Base-by-base conservation (phyloP, 495 filamentous ascomycete species). In the Oidiodendron maius region DNA sequence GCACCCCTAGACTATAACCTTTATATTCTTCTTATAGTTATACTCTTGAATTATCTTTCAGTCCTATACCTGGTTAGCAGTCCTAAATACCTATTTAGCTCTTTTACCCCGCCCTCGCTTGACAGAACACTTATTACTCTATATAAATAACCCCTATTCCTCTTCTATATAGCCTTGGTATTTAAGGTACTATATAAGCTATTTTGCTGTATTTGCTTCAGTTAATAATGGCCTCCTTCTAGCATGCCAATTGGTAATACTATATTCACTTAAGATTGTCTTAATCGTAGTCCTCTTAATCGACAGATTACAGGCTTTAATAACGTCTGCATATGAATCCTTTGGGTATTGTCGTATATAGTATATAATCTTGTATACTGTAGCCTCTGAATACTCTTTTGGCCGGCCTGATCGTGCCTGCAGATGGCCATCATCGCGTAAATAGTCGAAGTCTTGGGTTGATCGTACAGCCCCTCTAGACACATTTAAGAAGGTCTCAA, bases 1-100 rank as follows among this genome's bases (percentile, higher is more conserved):
- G 20, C 15, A 16, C 21, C 25, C 58, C 58, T 41, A 61, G 21
- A 61, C 44, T 41, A 61, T 58, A n/a, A 61, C 48, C 16, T 12
- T 13, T 8, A 61, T 45, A 44, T 53, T 43, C 30, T 58, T 54
- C 17, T 55, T 51, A 38, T 58, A 54, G 13, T 45, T 48, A 37
- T 38, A n/a, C n/a, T n/a, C n/a, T n/a, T n/a, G n/a, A n/a, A n/a
- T n/a, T n/a, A n/a, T n/a, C n/a, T n/a, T n/a, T n/a, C n/a, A n/a
- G n/a, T n/a, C n/a, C n/a, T n/a, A n/a, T n/a, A n/a, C n/a, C n/a
- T n/a, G n/a, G n/a, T n/a, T n/a, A n/a, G n/a, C n/a, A n/a, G n/a
- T n/a, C n/a, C n/a, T n/a, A n/a, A n/a, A n/a, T n/a, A n/a, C n/a
- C n/a, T n/a, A n/a, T n/a, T n/a, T n/a, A n/a, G n/a, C n/a, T n/a